A percentile compares a stretch with the other conserved stretches of the same genome.
These are phyloP conservation scores for Antrodiella citrinella DNA, from an alignment of 768 basidiomycete species.

Conservation along the genomic window DNA sequence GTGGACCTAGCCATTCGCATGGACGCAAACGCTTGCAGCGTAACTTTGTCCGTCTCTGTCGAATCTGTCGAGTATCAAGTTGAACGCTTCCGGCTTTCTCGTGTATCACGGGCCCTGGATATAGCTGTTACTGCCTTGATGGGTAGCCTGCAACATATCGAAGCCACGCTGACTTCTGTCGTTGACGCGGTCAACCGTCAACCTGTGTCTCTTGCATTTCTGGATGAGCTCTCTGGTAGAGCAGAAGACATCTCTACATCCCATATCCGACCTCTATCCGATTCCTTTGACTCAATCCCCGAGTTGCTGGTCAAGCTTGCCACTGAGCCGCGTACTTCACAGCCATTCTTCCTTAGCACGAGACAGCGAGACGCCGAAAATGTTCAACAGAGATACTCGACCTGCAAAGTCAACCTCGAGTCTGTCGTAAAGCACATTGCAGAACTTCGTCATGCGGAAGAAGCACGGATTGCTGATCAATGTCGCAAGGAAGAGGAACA, in stretches of 20 bases:
- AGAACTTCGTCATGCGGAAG: slow-evolving; percentile 34
- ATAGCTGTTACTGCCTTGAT: slow-evolving; percentile 28
- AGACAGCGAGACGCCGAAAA: slow-evolving; percentile 45
- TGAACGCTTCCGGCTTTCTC: slow-evolving; percentile 42
- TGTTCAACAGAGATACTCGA: slow-evolving; percentile 36
- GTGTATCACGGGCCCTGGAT: slow-evolving; percentile 49
- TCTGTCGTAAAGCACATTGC: slow-evolving; percentile 26
- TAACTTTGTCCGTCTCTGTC: slow-evolving; percentile 50
- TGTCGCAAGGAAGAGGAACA: background rate
- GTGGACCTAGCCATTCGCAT: slow-evolving; percentile 62
- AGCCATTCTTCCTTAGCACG: slow-evolving; percentile 39
- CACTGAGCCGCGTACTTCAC: slow-evolving; percentile 33
- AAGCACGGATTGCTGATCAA: slow-evolving; percentile 19
- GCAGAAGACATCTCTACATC: slow-evolving; percentile 28
- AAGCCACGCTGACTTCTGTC: slow-evolving; percentile 30
- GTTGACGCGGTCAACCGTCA: slow-evolving; percentile 27
- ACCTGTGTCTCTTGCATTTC: slow-evolving; percentile 22
- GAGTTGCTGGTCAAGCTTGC: slow-evolving; percentile 52
- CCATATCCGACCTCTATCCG: slow-evolving; percentile 31
- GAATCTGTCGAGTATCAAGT: slow-evolving; percentile 41
- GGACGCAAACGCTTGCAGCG: slow-evolving; percentile 61
- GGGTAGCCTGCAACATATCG: slow-evolving; percentile 27
- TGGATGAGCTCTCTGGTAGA: slow-evolving; percentile 29
- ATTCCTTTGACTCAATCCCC: slow-evolving; percentile 45
- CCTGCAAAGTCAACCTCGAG: slow-evolving; percentile 36